Conservation (phyloP, 805 yeast species). For the Saturnispora ahearnii region DNA sequence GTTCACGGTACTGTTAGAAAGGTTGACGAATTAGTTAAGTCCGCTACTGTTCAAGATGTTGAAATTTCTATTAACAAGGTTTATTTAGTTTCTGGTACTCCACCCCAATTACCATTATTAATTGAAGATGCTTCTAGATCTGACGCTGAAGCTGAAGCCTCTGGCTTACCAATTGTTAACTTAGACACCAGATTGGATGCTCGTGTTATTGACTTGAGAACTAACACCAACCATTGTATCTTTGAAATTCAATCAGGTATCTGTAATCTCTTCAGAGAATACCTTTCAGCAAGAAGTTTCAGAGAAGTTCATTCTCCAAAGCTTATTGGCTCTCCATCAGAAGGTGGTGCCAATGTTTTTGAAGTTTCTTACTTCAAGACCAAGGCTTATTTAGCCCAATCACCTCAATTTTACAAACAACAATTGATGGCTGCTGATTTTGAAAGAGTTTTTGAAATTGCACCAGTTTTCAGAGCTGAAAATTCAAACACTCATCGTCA, state of each 20-base stretch:
- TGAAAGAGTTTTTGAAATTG: constrained; percentile 92
- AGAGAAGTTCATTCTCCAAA: constrained; percentile 96
- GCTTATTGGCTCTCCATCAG: constrained; percentile 89
- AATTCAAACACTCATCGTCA: constrained; percentile 99
- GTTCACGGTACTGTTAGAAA: constrained; percentile 80
- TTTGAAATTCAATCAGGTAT: constrained; percentile 92
- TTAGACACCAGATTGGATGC: constrained; percentile 93
- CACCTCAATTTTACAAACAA: constrained; percentile 97
- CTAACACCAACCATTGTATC: constrained; percentile 95
- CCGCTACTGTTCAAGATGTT: constrained; percentile 84
- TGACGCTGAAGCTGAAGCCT: constrained; percentile 87
- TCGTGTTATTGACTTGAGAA: constrained; percentile 93
- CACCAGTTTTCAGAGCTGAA: constrained; percentile 98
- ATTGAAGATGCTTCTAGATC: constrained; percentile 96
- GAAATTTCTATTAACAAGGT: constrained; percentile 75
- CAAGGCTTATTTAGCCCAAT: constrained; percentile 90
- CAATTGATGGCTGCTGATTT: constrained; percentile 97
- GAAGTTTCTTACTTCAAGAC: constrained; percentile 89
- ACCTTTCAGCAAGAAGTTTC: constrained; percentile 56
- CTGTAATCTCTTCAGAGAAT: constrained; percentile 81
- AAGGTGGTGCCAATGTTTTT: constrained; percentile 97
- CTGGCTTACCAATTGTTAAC: constrained; percentile 87
- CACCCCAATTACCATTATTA: constrained; percentile 85
- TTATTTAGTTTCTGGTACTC: constrained; percentile 75
- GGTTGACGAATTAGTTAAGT: constrained; percentile 78